Evolutionary conservation across 116 monocot genomes (phyloP).

Genomic region (Dioscorea cayenensis): DNA sequence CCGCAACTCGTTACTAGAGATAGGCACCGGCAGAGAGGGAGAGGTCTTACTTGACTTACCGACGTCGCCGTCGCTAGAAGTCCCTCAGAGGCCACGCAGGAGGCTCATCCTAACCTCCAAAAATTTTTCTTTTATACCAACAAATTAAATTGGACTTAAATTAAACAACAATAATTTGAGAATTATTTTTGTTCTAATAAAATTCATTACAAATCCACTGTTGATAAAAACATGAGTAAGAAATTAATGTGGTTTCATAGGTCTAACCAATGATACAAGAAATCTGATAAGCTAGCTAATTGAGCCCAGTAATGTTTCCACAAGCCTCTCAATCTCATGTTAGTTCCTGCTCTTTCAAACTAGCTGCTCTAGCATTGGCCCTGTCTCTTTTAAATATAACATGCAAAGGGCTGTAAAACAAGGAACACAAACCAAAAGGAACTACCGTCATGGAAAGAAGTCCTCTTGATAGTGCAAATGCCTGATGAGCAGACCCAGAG

Average conservation of each 20-base stretch:
- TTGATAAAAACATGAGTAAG: no score
- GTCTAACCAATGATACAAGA: neutral
- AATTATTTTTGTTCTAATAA: no score
- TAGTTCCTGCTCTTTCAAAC: slow-evolving; percentile 37
- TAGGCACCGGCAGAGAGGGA: no score
- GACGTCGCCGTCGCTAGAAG: no score
- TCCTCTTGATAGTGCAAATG: slow-evolving; percentile 76
- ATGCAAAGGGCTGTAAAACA: slow-evolving; percentile 75
- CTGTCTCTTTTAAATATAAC: slow-evolving; percentile 52
- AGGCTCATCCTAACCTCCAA: no score
- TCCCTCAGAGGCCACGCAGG: no score
- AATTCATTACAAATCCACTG: no score
- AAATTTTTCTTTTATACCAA: no score
- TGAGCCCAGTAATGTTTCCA: neutral
- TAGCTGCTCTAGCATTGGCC: slow-evolving; percentile 28
- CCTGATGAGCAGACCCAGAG: slow-evolving; percentile 45
- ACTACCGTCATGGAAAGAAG: slow-evolving; percentile 59
- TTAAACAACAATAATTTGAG: no score
- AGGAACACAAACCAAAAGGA: slow-evolving; percentile 63
- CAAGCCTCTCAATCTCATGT: neutral
- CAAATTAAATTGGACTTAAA: no score
- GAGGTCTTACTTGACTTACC: no score
- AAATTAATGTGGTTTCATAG: neutral
- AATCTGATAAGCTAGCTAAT: neutral
- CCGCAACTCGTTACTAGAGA: no score